Evolutionary conservation across 129 eudicot species (phyloP), one percentile per base, ranked within the genome.

Genomic region (Deinandra increscens): DNA sequence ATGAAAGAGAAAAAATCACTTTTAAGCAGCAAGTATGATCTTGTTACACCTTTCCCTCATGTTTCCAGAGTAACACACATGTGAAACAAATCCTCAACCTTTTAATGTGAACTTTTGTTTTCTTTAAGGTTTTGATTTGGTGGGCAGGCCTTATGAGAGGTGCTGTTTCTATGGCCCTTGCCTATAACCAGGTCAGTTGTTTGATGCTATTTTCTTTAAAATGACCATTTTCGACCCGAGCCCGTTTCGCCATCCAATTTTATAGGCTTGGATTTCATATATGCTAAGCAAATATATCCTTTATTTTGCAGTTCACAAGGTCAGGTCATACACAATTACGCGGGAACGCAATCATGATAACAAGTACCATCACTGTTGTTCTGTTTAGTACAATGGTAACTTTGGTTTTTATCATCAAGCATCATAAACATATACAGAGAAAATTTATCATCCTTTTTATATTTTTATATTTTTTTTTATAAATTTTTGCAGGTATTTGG

Each of bases 71-170:
- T 60, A 13, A 26, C 39, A 56, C 9, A 9, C 45, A 26, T 18
- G 71, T 20, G 46, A 41, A 60, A 69, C 33, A 69, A 37, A 7
- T 12, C n/a, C 10, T 58, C 37, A 56, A 56, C 39, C 26, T 53
- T 53, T 23, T 58, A 19, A 61, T 26, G 15, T 39, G 5, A 38
- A 37, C 22, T 41, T 68, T 41, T 19, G 39, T 58, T 58, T 58
- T 6, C 64, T 31, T 67, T 12, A 78, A 86, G 93, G 75, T 86
- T 38, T 79, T 83, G 49, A 88, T 88, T 50, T 88, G 95, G 90
- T 88, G 95, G 95, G 90, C 95, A 29, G 90, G 95, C 68, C 88
- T 88, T 10, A 88, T 88, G 88, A 75, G 95, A 54, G 95, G 95
- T 4, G 90, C 90, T n/a, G 95, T 88, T 29, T 84, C 95, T 8